Conservation (phyloP, 2,329 filamentous ascomycete species). For the Alternaria sp. region DNA sequence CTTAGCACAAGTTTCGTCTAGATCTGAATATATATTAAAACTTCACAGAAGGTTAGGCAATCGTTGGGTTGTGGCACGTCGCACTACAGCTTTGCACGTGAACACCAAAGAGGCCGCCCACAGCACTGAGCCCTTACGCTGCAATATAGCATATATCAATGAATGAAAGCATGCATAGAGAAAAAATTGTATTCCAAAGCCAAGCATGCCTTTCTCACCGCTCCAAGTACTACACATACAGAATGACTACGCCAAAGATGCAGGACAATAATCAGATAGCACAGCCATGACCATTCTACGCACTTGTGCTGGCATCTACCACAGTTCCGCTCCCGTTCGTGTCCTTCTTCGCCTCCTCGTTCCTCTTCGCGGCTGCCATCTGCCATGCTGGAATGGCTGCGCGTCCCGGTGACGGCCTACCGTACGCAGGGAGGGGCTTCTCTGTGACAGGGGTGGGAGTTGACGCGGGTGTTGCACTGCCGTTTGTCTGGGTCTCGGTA, state of each 20-base stretch:
- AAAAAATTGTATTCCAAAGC: background rate
- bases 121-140: no score
- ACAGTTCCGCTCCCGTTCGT: constrained; percentile 51
- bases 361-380: constrained; percentile 60
- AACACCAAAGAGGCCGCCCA: no score
- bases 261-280: constrained; percentile 9
- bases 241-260: constrained; percentile 16
- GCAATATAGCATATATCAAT: no score
- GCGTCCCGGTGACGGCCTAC: constrained; percentile 45
- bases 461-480: constrained; percentile 25
- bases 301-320: constrained; percentile 42
- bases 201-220: constrained; percentile 4
- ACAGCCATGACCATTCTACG: constrained; percentile 24
- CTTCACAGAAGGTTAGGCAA: no score
- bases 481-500: constrained; percentile 34
- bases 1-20: no score
- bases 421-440: constrained; percentile 45
- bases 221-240: constrained; percentile 20
- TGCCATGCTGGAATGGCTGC: constrained; percentile 64
- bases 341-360: constrained; percentile 56
- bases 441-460: constrained; percentile 39
- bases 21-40: no score
- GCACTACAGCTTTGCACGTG: no score
- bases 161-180: background rate
- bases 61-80: no score